Evolutionary conservation across 106 monocot genomes (phyloP).

Genomic region (Phalaenopsis aphrodite): DNA sequence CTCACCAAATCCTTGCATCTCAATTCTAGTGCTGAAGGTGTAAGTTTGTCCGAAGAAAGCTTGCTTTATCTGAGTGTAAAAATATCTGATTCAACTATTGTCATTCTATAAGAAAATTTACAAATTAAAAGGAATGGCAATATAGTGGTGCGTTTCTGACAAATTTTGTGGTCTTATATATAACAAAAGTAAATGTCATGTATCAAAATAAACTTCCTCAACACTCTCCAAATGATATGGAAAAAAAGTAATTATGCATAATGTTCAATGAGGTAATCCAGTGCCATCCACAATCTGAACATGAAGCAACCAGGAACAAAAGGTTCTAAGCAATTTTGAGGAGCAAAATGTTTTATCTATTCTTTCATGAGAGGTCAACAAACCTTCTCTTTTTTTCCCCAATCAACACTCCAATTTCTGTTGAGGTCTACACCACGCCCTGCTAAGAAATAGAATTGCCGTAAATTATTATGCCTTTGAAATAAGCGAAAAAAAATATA

Average conservation of each 20-base stretch:
- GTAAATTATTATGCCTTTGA: neutral
- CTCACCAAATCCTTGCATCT: no score
- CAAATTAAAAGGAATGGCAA: neutral
- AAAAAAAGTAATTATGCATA: neutral
- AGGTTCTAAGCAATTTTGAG: neutral
- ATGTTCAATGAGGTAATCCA: neutral
- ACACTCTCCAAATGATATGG: neutral
- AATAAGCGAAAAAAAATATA: neutral
- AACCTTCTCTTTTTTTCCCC: constrained; percentile 99
- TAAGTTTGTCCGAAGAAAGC: neutral
- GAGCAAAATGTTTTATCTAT: neutral
- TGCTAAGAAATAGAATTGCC: constrained; percentile 19
- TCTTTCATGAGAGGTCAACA: constrained; percentile 3
- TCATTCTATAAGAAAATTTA: no score
- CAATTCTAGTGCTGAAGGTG: neutral
- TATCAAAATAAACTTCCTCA: neutral
- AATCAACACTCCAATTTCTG: constrained; percentile 97
- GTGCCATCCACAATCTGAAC: neutral
- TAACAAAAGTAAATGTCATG: neutral
- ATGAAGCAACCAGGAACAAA: neutral
- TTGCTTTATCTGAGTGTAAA: neutral
- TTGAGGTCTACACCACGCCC: constrained; percentile 99
- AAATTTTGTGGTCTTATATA: neutral
- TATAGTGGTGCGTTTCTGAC: neutral
- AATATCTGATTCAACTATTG: neutral